A percentile compares a stretch with the other conserved stretches of the same genome.
phyloP scores from a whole-genome alignment of 805 yeast genomes.

The Saturnispora silvae region DNA sequence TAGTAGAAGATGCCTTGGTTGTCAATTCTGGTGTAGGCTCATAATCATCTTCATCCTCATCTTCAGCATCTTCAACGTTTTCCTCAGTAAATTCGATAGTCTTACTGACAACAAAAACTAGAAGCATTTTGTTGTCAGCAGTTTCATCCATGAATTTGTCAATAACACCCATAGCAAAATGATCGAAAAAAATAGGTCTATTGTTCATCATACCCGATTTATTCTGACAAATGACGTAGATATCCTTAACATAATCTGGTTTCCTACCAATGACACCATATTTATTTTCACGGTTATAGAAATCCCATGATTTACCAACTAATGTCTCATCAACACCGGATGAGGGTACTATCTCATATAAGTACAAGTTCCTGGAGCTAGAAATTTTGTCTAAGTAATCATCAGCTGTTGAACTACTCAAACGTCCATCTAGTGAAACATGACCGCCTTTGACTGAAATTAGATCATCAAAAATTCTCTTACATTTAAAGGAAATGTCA shows the following conservation, averaged over 20 bases:
- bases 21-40: no score
- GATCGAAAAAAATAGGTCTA: constrained; percentile 12
- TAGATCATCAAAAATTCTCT: constrained; percentile 15
- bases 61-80: constrained; percentile 12
- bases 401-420: constrained; percentile 44
- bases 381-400: constrained; percentile 41
- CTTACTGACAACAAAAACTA: constrained; percentile 21
- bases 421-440: constrained; percentile 47
- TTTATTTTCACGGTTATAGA: constrained; percentile 35
- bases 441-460: constrained; percentile 19
- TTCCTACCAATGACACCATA: constrained; percentile 51
- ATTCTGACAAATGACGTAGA: constrained; percentile 37
- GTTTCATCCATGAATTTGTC: constrained; percentile 8
- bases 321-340: constrained; percentile 13
- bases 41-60: no score
- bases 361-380: constrained; percentile 40
- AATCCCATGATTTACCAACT: constrained; percentile 31
- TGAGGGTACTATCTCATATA: constrained; percentile 30
- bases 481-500: constrained; percentile 4
- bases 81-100: constrained; percentile 13
- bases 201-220: constrained; percentile 11
- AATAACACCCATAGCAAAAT: constrained; percentile 15
- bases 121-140: constrained; percentile 17
- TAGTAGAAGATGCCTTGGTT: not conserved
- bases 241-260: constrained; percentile 47